Evolutionary conservation across 2,329 filamentous ascomycete species (phyloP).

Genomic region (Cryphonectria japonica): DNA sequence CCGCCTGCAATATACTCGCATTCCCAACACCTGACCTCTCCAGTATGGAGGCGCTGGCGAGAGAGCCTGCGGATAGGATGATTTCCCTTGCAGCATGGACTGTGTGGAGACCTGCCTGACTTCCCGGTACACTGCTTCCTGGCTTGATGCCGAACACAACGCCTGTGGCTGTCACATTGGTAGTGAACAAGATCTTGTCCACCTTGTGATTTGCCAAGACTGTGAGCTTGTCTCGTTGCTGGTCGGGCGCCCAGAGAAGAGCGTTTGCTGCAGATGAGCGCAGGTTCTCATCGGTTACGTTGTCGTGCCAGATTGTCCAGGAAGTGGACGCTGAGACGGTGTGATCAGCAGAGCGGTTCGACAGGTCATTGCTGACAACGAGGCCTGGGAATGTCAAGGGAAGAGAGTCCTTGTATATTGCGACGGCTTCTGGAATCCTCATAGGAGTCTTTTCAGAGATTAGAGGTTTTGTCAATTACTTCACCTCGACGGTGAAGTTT

Average conservation of each 20-base stretch:
- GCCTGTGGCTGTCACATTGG: conserved; percentile 1
- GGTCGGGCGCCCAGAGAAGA: conserved; percentile 22
- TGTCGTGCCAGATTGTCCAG: conserved; percentile 35
- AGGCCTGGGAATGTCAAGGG: conserved; percentile 31
- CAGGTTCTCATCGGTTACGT: conserved; percentile 23
- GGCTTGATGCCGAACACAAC: conserved; percentile 12
- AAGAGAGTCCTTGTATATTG: conserved; percentile 32
- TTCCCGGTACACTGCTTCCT: conserved; percentile 1
- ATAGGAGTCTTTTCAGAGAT: conserved; percentile 29
- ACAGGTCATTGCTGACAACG: conserved; percentile 33
- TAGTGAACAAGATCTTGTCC: conserved; percentile 22
- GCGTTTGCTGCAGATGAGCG: conserved; percentile 34
- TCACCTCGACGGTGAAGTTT: not conserved
- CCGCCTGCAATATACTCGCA: not conserved
- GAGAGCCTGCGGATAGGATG: conserved; percentile 25
- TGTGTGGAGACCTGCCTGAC: not conserved
- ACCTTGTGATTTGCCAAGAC: conserved; percentile 27
- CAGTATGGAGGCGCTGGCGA: conserved; percentile 21
- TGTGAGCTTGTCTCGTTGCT: conserved; percentile 21
- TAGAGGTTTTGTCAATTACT: not conserved
- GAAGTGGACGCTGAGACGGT: conserved; percentile 34
- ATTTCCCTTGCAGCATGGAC: conserved; percentile 21
- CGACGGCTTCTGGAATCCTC: conserved; percentile 32
- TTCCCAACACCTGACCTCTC: conserved; percentile 28
- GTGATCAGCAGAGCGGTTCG: conserved; percentile 29